Evolutionary conservation across 2,329 filamentous ascomycete genomes (phyloP).

Genomic region (Cytospora schulzeri): DNA sequence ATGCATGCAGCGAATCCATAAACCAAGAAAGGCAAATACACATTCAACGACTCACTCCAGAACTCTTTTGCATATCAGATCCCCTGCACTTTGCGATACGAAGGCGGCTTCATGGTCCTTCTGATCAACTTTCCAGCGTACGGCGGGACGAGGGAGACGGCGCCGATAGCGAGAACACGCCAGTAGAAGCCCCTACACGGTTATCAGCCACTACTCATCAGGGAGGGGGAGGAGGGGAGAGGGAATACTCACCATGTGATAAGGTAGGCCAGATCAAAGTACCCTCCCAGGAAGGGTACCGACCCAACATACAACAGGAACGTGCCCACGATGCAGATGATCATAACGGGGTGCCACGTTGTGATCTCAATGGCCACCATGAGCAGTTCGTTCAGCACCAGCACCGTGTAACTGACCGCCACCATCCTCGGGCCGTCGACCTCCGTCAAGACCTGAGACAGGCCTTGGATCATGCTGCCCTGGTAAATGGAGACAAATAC

Average conservation of each 20-base stretch:
- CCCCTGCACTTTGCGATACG: conserved; percentile 88
- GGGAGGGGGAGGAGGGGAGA: not conserved
- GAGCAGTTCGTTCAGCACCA: conserved; percentile 90
- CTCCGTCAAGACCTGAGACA: conserved; percentile 83
- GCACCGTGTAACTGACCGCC: conserved; percentile 85
- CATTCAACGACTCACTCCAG: not conserved
- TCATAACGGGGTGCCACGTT: conserved; percentile 96
- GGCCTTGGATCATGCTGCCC: conserved; percentile 91
- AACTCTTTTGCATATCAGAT: conserved; percentile 44
- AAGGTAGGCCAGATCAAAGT: conserved; percentile 84
- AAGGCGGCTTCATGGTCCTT: conserved; percentile 85
- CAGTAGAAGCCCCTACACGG: conserved; percentile 75
- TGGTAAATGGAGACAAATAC: conserved; percentile 94
- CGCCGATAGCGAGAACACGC: conserved; percentile 79
- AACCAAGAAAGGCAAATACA: conserved; percentile 10
- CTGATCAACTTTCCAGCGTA: conserved; percentile 85
- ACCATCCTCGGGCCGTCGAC: conserved; percentile 78
- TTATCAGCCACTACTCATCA: conserved; percentile 30
- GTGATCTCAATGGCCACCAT: conserved; percentile 98
- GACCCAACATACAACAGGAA: conserved; percentile 77
- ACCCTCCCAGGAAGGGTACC: conserved; percentile 83
- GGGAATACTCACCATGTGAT: conserved; percentile 60
- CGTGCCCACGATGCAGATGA: conserved; percentile 80
- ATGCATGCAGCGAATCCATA: conserved; percentile 21
- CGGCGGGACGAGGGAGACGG: conserved; percentile 81